Evolutionary conservation across 768 basidiomycete species (phyloP), one percentile per base, ranked within the genome.

Genomic region (Calocera cornea): DNA sequence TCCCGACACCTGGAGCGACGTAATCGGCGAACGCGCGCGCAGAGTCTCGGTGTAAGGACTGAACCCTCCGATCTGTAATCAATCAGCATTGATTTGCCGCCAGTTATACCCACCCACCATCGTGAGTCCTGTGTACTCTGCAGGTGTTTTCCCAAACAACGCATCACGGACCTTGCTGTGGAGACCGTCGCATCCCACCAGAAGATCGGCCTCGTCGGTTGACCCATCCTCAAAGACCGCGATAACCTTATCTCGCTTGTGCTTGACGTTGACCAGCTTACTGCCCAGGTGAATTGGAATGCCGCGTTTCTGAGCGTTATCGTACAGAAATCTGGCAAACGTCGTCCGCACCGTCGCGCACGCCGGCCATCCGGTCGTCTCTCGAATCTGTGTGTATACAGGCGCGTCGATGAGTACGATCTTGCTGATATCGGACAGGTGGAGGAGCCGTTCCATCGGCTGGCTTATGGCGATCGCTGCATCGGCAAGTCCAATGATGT

Each of bases 101-200:
- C n/a, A n/a, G n/a, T n/a, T n/a, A n/a, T n/a, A n/a, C 31, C 2
- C 29, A 76, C 40, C 11, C 10, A 41, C 40, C 40, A 41, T 19
- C 19, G 19, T 19, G 19, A 41, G 10, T 41, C 80, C 80, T 8
- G 78, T 78, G 70, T 77, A 81, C 17, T 71, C 60, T 8, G 77
- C 73, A 27, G 70, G 66, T 63, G 77, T 75, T 63, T 75, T 69
- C 0, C 80, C 80, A 66, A 80, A 80, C 17, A 81, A 70, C 14
- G 73, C 69, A 24, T 69, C 70, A 1, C 80, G 75, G 12, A 80
- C 79, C 64, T 72, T 75, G 69, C 79, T 79, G 69, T 81, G 80
- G 67, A 82, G 72, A 12, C 80, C 80, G 66, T 82, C 80, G 71
- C 79, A 80, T 27, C 80, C 80, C 8, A 81, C 75, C 2, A 80